Base-by-base conservation (phyloP, 768 basidiomycete genomes). In the Dictyophora rubrovolvata region DNA sequence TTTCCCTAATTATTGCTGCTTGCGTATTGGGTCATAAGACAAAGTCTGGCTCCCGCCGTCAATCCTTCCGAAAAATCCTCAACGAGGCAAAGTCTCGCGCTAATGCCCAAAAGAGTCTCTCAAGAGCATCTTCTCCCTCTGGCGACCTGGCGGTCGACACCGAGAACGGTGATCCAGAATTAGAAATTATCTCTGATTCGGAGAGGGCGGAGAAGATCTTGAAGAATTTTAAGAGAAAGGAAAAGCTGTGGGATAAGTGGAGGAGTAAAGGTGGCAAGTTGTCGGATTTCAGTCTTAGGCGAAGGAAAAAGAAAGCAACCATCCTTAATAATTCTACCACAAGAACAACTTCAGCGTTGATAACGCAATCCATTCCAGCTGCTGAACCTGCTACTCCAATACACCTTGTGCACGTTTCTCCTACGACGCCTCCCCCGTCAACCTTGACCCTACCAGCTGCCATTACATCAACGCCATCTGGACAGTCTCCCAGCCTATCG, bases 1-100 rank as follows among this genome's bases (percentile, higher is more conserved):
- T 89, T 55, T 78, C 79, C 62, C 64, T 77, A 35, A 75, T 86
- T 65, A 86, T 89, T 61, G 71, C 85, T 10, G 71, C 74, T 6
- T 84, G 80, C 64, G 73, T 87, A 35, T 74, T 84, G 60, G 85
- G 82, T 82, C 73, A 28, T 7, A 50, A 50, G 48, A 21, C n/a
- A 9, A 22, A 49, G 47, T 22, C 48, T 1, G 48, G 17, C 21
- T 21, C 37, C 10, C 3, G 8, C n/a, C 34, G 36, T n/a, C 7
- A 48, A 8, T 21, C 36, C 55, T 21, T 28, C 33, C 3, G 8
- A 18, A 22, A 51, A 22, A 36, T 28, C 56, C 22, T 49, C 21
- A 28, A 34, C 35, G 33, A 58, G 42, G 42, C 42, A 42, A 42
- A 42, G 42, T 12, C 42, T 42, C 42, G 42, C n/a, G 42, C 42